Percentiles rank a stretch among this genome's conserved stretches.
Conservation (phyloP, 129 eudicot species). For the Helichrysum umbraculigerum region DNA sequence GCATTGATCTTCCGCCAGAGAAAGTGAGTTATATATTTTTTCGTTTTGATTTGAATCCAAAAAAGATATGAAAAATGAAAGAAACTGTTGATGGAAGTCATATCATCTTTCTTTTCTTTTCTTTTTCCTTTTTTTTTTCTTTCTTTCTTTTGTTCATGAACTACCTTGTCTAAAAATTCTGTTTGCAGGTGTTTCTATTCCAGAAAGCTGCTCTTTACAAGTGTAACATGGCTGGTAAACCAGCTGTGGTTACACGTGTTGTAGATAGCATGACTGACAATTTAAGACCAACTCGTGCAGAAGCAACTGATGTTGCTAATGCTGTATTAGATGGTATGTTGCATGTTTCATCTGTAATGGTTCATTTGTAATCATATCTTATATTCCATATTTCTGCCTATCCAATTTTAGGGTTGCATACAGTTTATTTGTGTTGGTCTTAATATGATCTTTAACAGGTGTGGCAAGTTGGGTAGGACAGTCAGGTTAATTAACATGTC, state of each 20-base stretch:
- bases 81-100: background rate
- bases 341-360: conserved; percentile 1
- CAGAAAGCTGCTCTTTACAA: conserved; percentile 70
- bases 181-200: conserved; percentile 61
- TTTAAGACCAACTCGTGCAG: conserved; percentile 77
- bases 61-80: background rate
- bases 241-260: conserved; percentile 77
- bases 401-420: background rate
- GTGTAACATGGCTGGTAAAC: conserved; percentile 78
- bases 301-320: conserved; percentile 83
- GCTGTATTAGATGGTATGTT: conserved; percentile 67
- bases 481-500: too few species aligned
- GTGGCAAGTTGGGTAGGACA: background rate
- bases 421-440: background rate
- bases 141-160: too few species aligned
- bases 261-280: conserved; percentile 79
- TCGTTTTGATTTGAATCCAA: background rate
- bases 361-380: conserved; percentile 5
- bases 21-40: conserved; percentile 49
- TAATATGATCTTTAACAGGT: background rate
- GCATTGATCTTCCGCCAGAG: conserved; percentile 98
- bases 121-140: too few species aligned
- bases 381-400: background rate
- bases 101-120: background rate
- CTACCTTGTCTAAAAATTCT: background rate